These are phyloP conservation scores for Capsella bursapastoris DNA, from an alignment of 345 rosid species.

Conservation along the genomic window DNA sequence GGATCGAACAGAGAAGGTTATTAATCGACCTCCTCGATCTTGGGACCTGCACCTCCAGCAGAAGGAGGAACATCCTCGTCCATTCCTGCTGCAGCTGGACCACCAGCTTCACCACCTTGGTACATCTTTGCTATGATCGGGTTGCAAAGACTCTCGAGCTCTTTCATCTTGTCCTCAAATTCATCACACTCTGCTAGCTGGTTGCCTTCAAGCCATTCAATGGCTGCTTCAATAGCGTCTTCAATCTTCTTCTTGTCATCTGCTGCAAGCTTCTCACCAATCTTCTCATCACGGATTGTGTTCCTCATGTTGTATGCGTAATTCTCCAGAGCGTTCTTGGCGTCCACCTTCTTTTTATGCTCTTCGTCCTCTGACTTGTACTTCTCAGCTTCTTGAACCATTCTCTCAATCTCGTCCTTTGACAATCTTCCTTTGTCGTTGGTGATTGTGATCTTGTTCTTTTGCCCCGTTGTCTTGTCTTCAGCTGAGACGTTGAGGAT, in stretches of 20 bases:
- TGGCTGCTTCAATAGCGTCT: slow-evolving; percentile 71
- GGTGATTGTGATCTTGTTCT: slow-evolving; percentile 80
- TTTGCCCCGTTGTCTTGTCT: slow-evolving; percentile 74
- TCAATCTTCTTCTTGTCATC: slow-evolving; percentile 79
- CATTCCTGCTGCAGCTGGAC: slow-evolving; percentile 46
- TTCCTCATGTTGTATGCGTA: slow-evolving; percentile 79
- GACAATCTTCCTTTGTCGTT: slow-evolving; percentile 77
- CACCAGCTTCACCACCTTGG: slow-evolving; percentile 62
- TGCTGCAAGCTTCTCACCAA: slow-evolving; percentile 57
- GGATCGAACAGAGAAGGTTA: slow-evolving; percentile 30
- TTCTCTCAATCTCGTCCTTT: slow-evolving; percentile 76
- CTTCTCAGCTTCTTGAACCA: slow-evolving; percentile 83
- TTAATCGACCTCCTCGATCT: slow-evolving; percentile 70
- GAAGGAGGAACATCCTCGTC: slow-evolving; percentile 63
- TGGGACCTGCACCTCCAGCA: slow-evolving; percentile 59
- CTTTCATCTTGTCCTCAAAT: slow-evolving; percentile 79
- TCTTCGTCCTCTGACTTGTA: slow-evolving; percentile 79
- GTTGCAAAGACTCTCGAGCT: slow-evolving; percentile 71
- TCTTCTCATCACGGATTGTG: slow-evolving; percentile 71
- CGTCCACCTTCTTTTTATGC: slow-evolving; percentile 72
- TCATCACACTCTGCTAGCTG: slow-evolving; percentile 73
- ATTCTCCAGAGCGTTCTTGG: slow-evolving; percentile 66
- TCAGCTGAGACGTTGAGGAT: slow-evolving; percentile 78
- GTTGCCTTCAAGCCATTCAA: slow-evolving; percentile 71
- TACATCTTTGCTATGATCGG: slow-evolving; percentile 86